A percentile compares a stretch with the other conserved stretches of the same genome.
These are phyloP conservation scores for Penicillium subrubescens DNA, from an alignment of 495 filamentous ascomycete genomes.

Conservation along the genomic window DNA sequence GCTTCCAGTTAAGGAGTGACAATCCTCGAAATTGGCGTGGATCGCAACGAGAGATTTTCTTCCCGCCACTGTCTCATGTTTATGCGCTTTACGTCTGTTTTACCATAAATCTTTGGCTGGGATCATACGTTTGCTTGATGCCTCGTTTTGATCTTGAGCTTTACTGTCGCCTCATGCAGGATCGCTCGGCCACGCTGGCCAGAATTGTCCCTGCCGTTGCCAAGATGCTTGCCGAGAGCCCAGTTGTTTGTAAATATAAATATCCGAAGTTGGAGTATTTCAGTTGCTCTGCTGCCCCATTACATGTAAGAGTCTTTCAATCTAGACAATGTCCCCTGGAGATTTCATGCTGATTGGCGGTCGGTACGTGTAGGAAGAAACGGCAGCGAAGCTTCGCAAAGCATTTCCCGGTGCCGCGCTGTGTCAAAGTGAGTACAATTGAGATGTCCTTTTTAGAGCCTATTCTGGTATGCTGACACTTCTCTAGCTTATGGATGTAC, in stretches of 20 bases:
- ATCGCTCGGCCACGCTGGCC: slow-evolving; percentile 12
- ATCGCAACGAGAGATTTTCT: slow-evolving; percentile 13
- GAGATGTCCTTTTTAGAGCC: not conserved
- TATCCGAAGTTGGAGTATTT: slow-evolving; percentile 17
- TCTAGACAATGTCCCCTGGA: not conserved
- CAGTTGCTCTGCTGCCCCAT: slow-evolving; percentile 17
- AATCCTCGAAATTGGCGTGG: slow-evolving; percentile 15
- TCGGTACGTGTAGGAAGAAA: not conserved
- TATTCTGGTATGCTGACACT: not conserved
- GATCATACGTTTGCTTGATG: slow-evolving; percentile 16
- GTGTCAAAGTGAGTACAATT: slow-evolving; percentile 9
- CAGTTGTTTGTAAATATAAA: slow-evolving; percentile 8
- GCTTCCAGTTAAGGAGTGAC: slow-evolving; percentile 9
- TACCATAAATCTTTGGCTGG: slow-evolving; percentile 15
- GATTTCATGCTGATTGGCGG: not conserved
- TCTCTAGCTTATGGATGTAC: slow-evolving; percentile 14
- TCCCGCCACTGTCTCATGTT: slow-evolving; percentile 15
- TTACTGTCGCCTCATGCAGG: slow-evolving; percentile 14
- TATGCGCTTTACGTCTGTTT: slow-evolving; percentile 18
- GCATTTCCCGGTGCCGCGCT: slow-evolving; percentile 8
- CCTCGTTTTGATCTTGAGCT: slow-evolving; percentile 13
- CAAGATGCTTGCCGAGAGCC: slow-evolving; percentile 7
- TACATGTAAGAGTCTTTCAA: slow-evolving; percentile 2
- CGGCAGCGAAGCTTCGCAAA: slow-evolving; percentile 9
- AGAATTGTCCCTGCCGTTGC: slow-evolving; percentile 16